Conservation (phyloP, 805 yeast genomes). For the Hanseniaspora pseudoguilliermondii region DNA sequence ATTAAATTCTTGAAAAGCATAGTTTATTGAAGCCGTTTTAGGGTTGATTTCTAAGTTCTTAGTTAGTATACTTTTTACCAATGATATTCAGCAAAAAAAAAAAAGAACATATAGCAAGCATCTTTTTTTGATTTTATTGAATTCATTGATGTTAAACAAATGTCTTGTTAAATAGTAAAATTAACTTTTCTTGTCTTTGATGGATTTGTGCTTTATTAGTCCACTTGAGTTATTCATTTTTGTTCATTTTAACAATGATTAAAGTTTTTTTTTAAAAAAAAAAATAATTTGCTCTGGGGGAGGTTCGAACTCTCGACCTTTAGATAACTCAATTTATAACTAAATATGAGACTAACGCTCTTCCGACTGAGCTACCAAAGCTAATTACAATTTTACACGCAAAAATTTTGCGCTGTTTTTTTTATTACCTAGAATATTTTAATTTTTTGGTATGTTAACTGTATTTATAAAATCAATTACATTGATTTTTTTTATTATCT, state of each 20-base stretch:
- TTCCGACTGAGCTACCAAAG: slow-evolving; percentile 38
- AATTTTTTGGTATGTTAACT: no score
- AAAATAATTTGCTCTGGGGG: slow-evolving; percentile 29
- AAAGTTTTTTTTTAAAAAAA: neutral
- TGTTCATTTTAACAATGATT: neutral
- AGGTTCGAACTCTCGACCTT: slow-evolving; percentile 38
- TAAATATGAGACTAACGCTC: slow-evolving; percentile 37
- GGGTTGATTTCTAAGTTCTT: no score
- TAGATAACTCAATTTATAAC: slow-evolving; percentile 21
- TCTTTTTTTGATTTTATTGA: no score
- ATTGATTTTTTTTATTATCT: no score
- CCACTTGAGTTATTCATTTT: neutral
- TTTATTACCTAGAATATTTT: neutral
- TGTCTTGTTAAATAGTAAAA: no score
- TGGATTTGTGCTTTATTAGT: neutral
- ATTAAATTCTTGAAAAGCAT: neutral
- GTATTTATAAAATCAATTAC: no score
- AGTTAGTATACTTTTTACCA: no score
- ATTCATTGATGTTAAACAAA: no score
- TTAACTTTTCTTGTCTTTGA: no score
- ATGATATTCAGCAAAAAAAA: no score
- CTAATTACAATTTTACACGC: slow-evolving; percentile 13
- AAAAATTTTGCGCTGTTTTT: neutral
- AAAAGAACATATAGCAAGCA: no score
- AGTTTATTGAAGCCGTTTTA: neutral